Evolutionary conservation across 345 rosid species (phyloP).

Genomic region (Brassica carinata): DNA sequence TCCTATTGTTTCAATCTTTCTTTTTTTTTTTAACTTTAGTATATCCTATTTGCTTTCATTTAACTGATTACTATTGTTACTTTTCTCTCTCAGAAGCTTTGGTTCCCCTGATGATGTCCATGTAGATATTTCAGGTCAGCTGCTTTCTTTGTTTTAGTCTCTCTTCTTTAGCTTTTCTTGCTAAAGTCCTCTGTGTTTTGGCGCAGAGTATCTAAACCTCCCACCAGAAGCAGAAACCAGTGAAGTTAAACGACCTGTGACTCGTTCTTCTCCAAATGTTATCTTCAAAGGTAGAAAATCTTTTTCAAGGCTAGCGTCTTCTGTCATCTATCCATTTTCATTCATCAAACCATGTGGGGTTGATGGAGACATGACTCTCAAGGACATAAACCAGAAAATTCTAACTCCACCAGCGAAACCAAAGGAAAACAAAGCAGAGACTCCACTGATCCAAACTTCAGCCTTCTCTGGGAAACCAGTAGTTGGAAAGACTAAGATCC

Average conservation of each 20-base stretch:
- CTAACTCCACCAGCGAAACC: neutral
- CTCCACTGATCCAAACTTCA: neutral
- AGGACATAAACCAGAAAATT: neutral
- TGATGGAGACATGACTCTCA: neutral
- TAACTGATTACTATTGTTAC: neutral
- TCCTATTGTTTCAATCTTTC: neutral
- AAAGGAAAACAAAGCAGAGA: neutral
- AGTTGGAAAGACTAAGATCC: neutral
- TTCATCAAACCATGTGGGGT: conserved; percentile 1
- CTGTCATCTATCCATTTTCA: neutral
- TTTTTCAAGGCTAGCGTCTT: neutral
- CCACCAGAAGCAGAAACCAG: neutral
- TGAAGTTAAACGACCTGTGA: neutral
- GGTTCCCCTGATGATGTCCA: neutral
- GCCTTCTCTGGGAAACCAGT: neutral
- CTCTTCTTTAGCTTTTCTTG: neutral
- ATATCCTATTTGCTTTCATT: neutral
- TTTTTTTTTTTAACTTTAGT: neutral
- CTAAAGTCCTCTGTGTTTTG: neutral
- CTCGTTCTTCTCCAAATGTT: neutral
- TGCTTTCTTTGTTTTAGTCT: neutral
- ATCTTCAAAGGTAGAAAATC: neutral
- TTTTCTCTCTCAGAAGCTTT: neutral
- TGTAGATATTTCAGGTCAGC: neutral
- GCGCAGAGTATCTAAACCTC: neutral